These are phyloP conservation scores for Sclerotinia nivalis DNA, from an alignment of 2,329 filamentous ascomycete species.

Conservation along the genomic window DNA sequence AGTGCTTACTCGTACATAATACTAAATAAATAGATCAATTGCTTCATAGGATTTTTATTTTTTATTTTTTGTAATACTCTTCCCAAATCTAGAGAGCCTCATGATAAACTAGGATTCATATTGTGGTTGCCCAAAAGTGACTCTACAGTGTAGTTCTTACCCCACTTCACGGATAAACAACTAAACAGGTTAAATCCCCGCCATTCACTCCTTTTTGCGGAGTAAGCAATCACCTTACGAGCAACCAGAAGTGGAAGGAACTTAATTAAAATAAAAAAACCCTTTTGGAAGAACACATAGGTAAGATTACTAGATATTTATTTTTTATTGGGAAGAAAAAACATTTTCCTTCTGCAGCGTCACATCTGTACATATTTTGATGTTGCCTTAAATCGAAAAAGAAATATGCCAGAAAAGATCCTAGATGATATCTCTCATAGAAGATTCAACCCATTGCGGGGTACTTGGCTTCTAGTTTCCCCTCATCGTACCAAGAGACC, in stretches of 20 bases:
- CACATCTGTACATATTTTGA: not conserved
- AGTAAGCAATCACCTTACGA: not conserved
- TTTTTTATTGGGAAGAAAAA: not conserved
- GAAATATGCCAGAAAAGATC: conserved; percentile 67
- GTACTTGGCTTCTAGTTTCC: conserved; percentile 90
- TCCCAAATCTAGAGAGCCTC: not conserved
- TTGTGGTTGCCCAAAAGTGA: not conserved
- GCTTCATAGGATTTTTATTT: no score
- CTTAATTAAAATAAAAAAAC: not conserved
- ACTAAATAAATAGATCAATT: not conserved
- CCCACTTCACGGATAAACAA: conserved; percentile 12
- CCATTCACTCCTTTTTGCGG: conserved; percentile 3
- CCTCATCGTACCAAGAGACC: conserved; percentile 95
- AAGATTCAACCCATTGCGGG: conserved; percentile 87
- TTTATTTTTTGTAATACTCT: no score
- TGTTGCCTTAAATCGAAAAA: not conserved
- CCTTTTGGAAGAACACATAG: not conserved
- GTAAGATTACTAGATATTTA: not conserved
- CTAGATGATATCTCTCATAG: conserved; percentile 96
- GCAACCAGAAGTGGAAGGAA: conserved; percentile 2
- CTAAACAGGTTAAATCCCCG: not conserved
- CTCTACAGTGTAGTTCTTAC: not conserved
- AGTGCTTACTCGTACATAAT: not conserved
- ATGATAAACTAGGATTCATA: not conserved
- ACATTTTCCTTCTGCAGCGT: not conserved